Conservation (phyloP, 495 filamentous ascomycete genomes). For the Alectoria sarmentosa region DNA sequence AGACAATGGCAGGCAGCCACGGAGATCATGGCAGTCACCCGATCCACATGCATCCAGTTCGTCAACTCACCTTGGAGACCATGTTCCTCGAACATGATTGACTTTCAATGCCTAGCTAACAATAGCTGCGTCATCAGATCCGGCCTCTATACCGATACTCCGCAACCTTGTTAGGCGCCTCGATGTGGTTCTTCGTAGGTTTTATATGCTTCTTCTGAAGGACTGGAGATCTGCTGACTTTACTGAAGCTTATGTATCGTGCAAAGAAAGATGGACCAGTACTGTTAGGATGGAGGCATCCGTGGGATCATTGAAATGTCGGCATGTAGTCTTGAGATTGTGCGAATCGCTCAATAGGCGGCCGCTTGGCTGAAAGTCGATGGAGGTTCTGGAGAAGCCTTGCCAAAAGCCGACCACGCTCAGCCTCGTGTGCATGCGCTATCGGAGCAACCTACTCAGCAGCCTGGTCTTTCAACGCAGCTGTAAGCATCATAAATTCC, state of each 20-base stretch:
- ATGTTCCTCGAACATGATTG: background rate
- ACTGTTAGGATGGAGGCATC: slow-evolving; percentile 90
- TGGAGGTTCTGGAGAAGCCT: background rate
- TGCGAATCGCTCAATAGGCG: background rate
- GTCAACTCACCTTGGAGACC: background rate
- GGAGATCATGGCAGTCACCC: slow-evolving; percentile 55
- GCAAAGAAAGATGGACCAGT: slow-evolving; percentile 89
- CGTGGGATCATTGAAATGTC: slow-evolving; percentile 84
- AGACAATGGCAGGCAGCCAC: slow-evolving; percentile 34
- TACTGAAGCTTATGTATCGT: slow-evolving; percentile 79
- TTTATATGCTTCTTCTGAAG: background rate
- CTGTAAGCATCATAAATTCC: background rate
- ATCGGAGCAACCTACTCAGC: background rate
- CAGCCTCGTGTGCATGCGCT: background rate
- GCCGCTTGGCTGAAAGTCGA: background rate
- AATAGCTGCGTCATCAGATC: slow-evolving; percentile 26
- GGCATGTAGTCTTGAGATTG: slow-evolving; percentile 28
- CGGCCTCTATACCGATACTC: slow-evolving; percentile 75
- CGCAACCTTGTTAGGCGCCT: slow-evolving; percentile 80
- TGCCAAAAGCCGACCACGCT: background rate
- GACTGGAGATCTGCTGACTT: slow-evolving; percentile 23
- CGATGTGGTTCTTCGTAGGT: slow-evolving; percentile 99
- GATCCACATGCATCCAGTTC: slow-evolving; percentile 60
- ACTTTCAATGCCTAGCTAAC: background rate
- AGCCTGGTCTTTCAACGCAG: background rate